Evolutionary conservation across 1,284 basidiomycete genomes (phyloP).

Genomic region (Erythrobasidium hasegawianum): DNA sequence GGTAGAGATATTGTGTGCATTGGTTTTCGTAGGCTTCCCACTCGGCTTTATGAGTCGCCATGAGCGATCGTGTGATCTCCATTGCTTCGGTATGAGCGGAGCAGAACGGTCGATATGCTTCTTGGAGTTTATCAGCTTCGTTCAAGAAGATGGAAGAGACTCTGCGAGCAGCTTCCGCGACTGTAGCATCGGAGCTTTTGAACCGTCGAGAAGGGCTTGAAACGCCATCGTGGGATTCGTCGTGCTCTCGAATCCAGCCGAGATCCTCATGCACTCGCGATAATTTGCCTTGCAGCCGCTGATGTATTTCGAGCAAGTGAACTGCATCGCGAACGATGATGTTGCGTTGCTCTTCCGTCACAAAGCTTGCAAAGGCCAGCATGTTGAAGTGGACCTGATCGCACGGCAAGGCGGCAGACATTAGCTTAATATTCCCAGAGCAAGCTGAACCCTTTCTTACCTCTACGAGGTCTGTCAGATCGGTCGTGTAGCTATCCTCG

Average conservation of each 20-base stretch:
- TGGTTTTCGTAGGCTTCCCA: slow-evolving; percentile 77
- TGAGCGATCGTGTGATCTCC: slow-evolving; percentile 55
- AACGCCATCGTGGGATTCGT: slow-evolving; percentile 3
- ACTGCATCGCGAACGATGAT: slow-evolving; percentile 66
- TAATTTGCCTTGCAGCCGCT: slow-evolving; percentile 58
- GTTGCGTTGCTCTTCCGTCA: slow-evolving; percentile 48
- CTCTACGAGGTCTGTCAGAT: slow-evolving; percentile 68
- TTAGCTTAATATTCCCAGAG: too few species aligned
- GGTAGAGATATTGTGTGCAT: slow-evolving; percentile 52
- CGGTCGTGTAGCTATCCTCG: slow-evolving; percentile 72
- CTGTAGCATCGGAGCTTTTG: slow-evolving; percentile 29
- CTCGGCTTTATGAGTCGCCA: slow-evolving; percentile 54
- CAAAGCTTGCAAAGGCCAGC: slow-evolving; percentile 50
- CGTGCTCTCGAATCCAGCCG: slow-evolving; percentile 48
- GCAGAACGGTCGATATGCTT: slow-evolving; percentile 76
- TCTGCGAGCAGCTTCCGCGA: slow-evolving; percentile 28
- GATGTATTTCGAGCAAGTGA: slow-evolving; percentile 69
- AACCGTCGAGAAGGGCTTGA: slow-evolving; percentile 7
- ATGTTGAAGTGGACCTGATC: slow-evolving; percentile 52
- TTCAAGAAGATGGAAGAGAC: slow-evolving; percentile 21
- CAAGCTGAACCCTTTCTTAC: too few species aligned
- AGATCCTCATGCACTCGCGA: slow-evolving; percentile 59
- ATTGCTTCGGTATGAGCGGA: slow-evolving; percentile 74
- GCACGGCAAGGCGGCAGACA: neutral
- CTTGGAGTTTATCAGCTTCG: slow-evolving; percentile 56